phyloP scores from a whole-genome alignment of 2,329 filamentous ascomycete species.

The Hypoxylon sp. region DNA sequence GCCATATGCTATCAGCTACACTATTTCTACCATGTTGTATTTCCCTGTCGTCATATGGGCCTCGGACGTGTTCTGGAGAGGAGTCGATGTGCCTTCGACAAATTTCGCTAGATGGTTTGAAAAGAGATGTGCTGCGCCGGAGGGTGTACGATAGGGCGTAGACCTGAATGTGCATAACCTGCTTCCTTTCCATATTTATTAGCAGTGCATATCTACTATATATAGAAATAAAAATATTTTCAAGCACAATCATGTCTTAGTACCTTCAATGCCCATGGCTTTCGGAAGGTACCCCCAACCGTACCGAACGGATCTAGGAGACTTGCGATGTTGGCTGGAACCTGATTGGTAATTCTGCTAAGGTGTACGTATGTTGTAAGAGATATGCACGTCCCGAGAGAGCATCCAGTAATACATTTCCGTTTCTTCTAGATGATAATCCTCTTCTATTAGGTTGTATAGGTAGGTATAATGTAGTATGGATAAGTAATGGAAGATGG shows the following conservation, averaged over 20 bases:
- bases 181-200: slow-evolving; percentile 10
- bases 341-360: too few relatives aligned
- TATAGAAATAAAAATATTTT: too few relatives aligned
- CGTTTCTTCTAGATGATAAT: background rate
- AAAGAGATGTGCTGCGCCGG: slow-evolving; percentile 46
- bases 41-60: slow-evolving; percentile 63
- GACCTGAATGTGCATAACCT: slow-evolving; percentile 5
- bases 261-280: background rate
- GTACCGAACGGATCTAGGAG: too few relatives aligned
- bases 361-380: too few relatives aligned
- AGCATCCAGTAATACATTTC: too few relatives aligned
- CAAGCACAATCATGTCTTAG: background rate
- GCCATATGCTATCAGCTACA: slow-evolving; percentile 50
- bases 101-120: slow-evolving; percentile 51
- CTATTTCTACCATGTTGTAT: slow-evolving; percentile 48
- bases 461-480: background rate
- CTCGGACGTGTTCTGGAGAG: slow-evolving; percentile 65
- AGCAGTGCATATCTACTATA: background rate
- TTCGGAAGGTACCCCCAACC: too few relatives aligned
- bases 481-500: background rate
- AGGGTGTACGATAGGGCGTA: slow-evolving; percentile 16
- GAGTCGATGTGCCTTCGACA: slow-evolving; percentile 50
- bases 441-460: background rate
- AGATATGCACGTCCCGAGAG: too few relatives aligned
- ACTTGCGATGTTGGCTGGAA: too few relatives aligned